These are phyloP conservation scores for Pyronema domesticum DNA, from an alignment of 495 filamentous ascomycete genomes.

Conservation along the genomic window DNA sequence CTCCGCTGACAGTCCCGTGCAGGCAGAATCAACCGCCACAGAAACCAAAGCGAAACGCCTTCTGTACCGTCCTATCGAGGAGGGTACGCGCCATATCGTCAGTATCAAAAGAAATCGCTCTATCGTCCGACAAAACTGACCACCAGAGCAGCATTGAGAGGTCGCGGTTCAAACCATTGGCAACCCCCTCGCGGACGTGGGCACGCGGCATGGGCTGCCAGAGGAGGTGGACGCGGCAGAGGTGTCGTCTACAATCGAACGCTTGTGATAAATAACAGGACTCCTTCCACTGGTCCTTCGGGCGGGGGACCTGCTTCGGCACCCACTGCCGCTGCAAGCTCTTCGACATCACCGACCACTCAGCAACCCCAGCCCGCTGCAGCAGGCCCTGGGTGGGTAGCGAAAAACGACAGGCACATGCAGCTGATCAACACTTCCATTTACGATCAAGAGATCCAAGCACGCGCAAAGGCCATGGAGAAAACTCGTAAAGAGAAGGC, in stretches of 20 bases:
- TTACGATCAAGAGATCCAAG: constrained; percentile 56
- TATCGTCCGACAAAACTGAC: constrained; percentile 6
- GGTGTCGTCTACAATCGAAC: constrained; percentile 23
- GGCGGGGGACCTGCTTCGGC: neutral
- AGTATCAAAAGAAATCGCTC: constrained; percentile 18
- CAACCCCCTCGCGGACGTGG: constrained; percentile 10
- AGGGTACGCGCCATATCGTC: constrained; percentile 9
- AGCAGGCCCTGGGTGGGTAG: constrained; percentile 43
- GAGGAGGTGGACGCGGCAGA: constrained; percentile 29
- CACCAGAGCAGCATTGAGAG: constrained; percentile 1
- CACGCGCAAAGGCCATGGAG: constrained; percentile 57
- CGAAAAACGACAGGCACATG: constrained; percentile 66
- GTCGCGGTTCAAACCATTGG: constrained; percentile 2
- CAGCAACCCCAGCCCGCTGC: neutral
- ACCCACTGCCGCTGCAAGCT: neutral
- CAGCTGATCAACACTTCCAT: constrained; percentile 75
- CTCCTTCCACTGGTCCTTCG: constrained; percentile 2
- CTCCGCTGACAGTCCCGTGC: constrained; percentile 17
- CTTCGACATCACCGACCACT: constrained; percentile 8
- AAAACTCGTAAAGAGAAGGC: constrained; percentile 46
- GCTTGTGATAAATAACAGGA: constrained; percentile 24
- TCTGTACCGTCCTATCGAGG: constrained; percentile 15
- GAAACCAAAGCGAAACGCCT: constrained; percentile 35
- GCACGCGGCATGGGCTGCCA: constrained; percentile 1
- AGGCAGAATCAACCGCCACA: constrained; percentile 77